Base-by-base conservation (phyloP, 2,329 filamentous ascomycete genomes). In the Diplodia intermedia region DNA sequence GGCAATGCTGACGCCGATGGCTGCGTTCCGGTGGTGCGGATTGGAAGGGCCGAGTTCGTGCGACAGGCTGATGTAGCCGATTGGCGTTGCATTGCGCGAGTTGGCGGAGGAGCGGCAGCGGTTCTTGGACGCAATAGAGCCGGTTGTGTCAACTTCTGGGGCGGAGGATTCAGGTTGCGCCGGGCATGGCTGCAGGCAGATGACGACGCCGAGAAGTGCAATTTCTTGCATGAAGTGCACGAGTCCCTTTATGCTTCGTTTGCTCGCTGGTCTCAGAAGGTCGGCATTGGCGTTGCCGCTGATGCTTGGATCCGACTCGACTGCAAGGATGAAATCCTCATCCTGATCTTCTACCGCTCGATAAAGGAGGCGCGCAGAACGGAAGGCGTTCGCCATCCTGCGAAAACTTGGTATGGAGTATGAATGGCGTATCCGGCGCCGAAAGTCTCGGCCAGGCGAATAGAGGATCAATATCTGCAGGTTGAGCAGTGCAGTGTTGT, bases 1-100 rank as follows among this genome's bases (percentile, higher is more conserved):
- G 2, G 78, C 70, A 5, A 85, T 75, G 0, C 73, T 71, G n/a
- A 84, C 74, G 0, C 77, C 79, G 9, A 85, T 74, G 50, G 80
- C 76, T 14, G 79, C 78, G 69, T 74, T 75, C 15, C 83, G 78
- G 69, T 85, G 82, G 68, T 84, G 82, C 4, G 56, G 36, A 18
- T 65, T 52, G 5, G 47, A 49, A 1, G 61, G 47, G 7, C 61
- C 61, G 6, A 52, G 50, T 26, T 65, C 61, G n/a, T 65, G 61
- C 15, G 47, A 31, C 38, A 65, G 20, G 47, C 47, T 65, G 33
- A 65, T 43, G 61, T 53, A 65, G 47, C 61, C 61, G 47, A 65
- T 54, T 7, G 49, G 61, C 8, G 23, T 54, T 26, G 40, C 40
- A 23, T 36, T 60, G 11, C 20, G 36, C 1, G 20, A 20, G 38